Evolutionary conservation across 345 rosid genomes (phyloP).

Genomic region (Noccaea caerulescens): DNA sequence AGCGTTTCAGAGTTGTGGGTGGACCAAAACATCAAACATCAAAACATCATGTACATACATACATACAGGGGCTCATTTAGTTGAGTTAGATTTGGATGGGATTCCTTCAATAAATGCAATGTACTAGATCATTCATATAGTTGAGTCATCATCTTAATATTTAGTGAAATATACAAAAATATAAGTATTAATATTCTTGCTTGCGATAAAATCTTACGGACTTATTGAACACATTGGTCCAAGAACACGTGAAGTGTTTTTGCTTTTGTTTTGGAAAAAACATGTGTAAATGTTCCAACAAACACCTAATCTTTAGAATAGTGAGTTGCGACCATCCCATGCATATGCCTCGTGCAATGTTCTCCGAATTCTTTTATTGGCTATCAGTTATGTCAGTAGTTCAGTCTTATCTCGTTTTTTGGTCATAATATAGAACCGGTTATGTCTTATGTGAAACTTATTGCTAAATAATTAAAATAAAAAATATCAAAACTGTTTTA

Average conservation of each 20-base stretch:
- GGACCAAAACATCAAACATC: slow-evolving; percentile 31
- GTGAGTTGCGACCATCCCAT: slow-evolving; percentile 20
- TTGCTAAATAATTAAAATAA: not conserved
- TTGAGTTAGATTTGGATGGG: slow-evolving; percentile 35
- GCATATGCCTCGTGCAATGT: slow-evolving; percentile 39
- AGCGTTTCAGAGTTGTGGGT: slow-evolving; percentile 27
- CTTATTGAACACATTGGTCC: slow-evolving; percentile 34
- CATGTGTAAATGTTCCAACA: slow-evolving; percentile 41
- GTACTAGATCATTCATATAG: slow-evolving; percentile 28
- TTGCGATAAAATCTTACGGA: slow-evolving; percentile 20
- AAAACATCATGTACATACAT: not conserved
- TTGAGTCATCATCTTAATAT: slow-evolving; percentile 5
- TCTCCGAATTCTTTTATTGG: not conserved
- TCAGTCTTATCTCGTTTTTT: not conserved
- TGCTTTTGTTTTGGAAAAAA: slow-evolving; percentile 13
- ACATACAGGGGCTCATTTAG: slow-evolving; percentile 34
- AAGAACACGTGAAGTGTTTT: slow-evolving; percentile 42
- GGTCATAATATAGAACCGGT: not conserved
- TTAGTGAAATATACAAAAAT: not conserved
- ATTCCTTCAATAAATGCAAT: slow-evolving; percentile 35
- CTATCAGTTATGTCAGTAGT: not conserved
- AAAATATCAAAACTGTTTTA: not conserved
- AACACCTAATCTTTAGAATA: slow-evolving; percentile 32
- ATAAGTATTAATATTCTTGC: slow-evolving; percentile 7
- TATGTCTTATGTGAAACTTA: not conserved